These are phyloP conservation scores for Sugiyamaella novakii DNA, from an alignment of 1,139 yeast genomes.

Conservation along the genomic window DNA sequence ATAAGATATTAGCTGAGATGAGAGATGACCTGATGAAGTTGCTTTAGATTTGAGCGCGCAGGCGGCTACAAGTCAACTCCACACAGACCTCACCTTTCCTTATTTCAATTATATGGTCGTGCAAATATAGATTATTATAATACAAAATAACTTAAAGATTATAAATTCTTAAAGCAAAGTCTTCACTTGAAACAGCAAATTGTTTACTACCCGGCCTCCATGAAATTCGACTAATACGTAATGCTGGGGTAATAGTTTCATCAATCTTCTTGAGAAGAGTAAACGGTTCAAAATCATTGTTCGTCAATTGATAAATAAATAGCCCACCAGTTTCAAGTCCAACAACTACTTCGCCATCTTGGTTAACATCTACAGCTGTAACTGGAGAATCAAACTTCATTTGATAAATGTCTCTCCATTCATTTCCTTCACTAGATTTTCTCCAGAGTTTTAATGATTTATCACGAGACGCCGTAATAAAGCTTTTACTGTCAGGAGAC, in stretches of 20 bases:
- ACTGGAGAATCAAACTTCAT: slow-evolving; percentile 53
- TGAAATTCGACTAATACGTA: slow-evolving; percentile 57
- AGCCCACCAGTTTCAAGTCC: slow-evolving; percentile 74
- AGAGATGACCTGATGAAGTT: too few species aligned
- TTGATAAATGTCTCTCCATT: slow-evolving; percentile 29
- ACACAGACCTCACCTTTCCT: too few species aligned
- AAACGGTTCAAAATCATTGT: slow-evolving; percentile 22
- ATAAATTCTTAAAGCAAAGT: slow-evolving; percentile 54
- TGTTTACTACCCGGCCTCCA: slow-evolving; percentile 49
- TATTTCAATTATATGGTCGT: too few species aligned
- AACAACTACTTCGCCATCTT: slow-evolving; percentile 49
- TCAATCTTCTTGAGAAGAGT: slow-evolving; percentile 41
- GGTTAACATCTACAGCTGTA: slow-evolving; percentile 68
- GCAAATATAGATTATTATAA: too few species aligned
- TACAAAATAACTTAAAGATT: neutral
- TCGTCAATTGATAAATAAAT: slow-evolving; percentile 37
- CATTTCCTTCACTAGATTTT: slow-evolving; percentile 34
- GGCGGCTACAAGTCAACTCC: too few species aligned
- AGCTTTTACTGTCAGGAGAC: slow-evolving; percentile 46
- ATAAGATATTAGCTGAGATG: too few species aligned
- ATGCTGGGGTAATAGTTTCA: slow-evolving; percentile 54
- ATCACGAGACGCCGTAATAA: slow-evolving; percentile 89
- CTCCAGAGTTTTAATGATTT: slow-evolving; percentile 75
- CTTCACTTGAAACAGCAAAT: slow-evolving; percentile 71
- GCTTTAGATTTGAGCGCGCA: too few species aligned